Percentiles rank a stretch among this genome's conserved stretches.
These are phyloP conservation scores for Cucumis cinereus DNA, from an alignment of 306 rosid genomes.

Conservation along the genomic window DNA sequence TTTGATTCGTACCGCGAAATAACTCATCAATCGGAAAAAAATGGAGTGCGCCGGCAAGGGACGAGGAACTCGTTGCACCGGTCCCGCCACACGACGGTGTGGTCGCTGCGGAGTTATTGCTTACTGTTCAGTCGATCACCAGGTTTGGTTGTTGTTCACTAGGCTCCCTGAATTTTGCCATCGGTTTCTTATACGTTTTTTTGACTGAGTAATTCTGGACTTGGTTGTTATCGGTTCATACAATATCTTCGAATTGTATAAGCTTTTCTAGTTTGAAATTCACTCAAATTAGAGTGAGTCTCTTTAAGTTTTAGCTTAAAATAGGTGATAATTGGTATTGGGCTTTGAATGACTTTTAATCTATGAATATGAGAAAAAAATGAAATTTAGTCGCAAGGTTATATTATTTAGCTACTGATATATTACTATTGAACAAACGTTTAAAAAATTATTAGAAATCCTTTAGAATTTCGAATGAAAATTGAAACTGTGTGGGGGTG, in stretches of 20 bases:
- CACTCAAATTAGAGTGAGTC: not conserved
- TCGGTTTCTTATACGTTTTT: not conserved
- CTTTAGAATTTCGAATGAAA: too few species aligned
- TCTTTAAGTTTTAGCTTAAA: not conserved
- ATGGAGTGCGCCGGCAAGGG: conserved; percentile 91
- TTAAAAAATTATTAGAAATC: too few species aligned
- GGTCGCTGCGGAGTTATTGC: conserved; percentile 73
- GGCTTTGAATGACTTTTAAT: not conserved
- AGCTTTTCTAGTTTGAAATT: not conserved
- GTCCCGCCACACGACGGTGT: conserved; percentile 46
- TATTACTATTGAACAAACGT: too few species aligned
- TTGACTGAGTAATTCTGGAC: not conserved
- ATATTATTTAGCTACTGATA: not conserved
- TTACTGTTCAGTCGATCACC: conserved; percentile 72
- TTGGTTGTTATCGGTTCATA: not conserved
- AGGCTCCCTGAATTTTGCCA: not conserved
- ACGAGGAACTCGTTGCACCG: conserved; percentile 45
- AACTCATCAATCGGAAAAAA: not conserved
- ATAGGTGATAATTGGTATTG: not conserved
- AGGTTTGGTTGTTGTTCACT: conserved; percentile 22
- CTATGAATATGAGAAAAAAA: not conserved
- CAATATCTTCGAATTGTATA: too few species aligned
- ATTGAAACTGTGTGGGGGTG: too few species aligned
- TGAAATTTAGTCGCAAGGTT: not conserved
- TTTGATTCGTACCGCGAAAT: not conserved